phyloP scores from a whole-genome alignment of 257 asterid genomes.

The Gentiana straminea region DNA sequence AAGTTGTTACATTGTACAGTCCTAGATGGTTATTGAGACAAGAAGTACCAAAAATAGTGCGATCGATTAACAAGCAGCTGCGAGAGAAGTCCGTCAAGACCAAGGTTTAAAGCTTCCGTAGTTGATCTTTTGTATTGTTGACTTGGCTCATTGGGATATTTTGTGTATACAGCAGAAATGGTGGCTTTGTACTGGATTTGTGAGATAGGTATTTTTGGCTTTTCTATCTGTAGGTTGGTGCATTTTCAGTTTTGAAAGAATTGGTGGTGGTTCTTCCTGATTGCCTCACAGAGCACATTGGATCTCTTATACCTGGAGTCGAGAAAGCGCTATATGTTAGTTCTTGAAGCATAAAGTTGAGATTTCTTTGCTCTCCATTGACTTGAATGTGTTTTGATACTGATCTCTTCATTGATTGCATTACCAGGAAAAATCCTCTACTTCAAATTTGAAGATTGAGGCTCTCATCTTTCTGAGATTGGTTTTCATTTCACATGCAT shows the following conservation, averaged over 20 bases:
- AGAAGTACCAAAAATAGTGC: slow-evolving; percentile 92
- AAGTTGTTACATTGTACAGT: slow-evolving; percentile 33
- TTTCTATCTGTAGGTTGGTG: slow-evolving; percentile 68
- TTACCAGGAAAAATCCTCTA: slow-evolving; percentile 91
- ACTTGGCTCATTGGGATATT: background rate
- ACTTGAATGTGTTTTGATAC: slow-evolving; percentile 1
- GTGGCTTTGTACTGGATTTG: slow-evolving; percentile 9
- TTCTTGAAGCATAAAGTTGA: slow-evolving; percentile 6
- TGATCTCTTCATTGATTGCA: slow-evolving; percentile 9
- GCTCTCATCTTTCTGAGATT: slow-evolving; percentile 95
- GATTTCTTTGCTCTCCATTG: slow-evolving; percentile 3
- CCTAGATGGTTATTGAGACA: slow-evolving; percentile 90
- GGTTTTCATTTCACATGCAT: slow-evolving; percentile 80
- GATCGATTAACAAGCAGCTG: slow-evolving; percentile 86
- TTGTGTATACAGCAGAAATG: background rate
- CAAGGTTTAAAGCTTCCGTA: slow-evolving; percentile 39
- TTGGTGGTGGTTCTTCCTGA: slow-evolving; percentile 93
- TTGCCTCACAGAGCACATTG: slow-evolving; percentile 97
- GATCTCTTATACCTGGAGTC: slow-evolving; percentile 88
- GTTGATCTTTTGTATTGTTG: background rate
- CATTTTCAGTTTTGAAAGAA: slow-evolving; percentile 89
- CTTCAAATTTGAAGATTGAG: slow-evolving; percentile 93
- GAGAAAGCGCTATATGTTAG: slow-evolving; percentile 94
- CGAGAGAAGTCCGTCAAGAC: slow-evolving; percentile 95
- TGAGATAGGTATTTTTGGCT: slow-evolving; percentile 1